These are phyloP conservation scores for Eucalyptus virginea DNA, from an alignment of 345 rosid genomes.

Conservation along the genomic window DNA sequence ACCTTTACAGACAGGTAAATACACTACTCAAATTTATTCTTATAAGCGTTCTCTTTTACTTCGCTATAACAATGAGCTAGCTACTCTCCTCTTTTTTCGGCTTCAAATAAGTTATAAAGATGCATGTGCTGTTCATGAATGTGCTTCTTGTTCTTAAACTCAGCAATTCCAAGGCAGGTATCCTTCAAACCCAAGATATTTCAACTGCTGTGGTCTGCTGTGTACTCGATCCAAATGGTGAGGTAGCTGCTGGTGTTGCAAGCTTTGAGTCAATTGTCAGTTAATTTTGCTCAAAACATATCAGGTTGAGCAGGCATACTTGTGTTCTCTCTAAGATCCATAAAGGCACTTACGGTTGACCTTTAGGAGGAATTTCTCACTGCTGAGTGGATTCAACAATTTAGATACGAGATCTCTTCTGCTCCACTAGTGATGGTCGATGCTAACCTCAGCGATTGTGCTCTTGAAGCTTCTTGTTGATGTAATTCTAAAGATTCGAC, in stretches of 20 bases:
- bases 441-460: constrained; percentile 57
- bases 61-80: neutral
- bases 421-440: constrained; percentile 63
- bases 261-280: constrained; percentile 76
- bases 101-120: neutral
- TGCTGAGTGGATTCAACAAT: constrained; percentile 69
- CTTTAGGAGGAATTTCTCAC: constrained; percentile 63
- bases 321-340: neutral
- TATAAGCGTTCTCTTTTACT: neutral
- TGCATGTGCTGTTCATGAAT: neutral
- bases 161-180: constrained; percentile 28
- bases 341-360: neutral
- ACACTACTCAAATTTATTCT: neutral
- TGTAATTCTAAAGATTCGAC: constrained; percentile 14
- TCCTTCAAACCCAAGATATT: constrained; percentile 47
- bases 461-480: constrained; percentile 66
- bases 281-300: neutral
- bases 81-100: neutral
- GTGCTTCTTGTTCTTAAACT: neutral
- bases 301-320: neutral
- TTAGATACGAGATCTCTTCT: constrained; percentile 17
- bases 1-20: neutral
- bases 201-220: constrained; percentile 57
- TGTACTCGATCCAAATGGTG: constrained; percentile 53
- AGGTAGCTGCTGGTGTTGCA: constrained; percentile 79